Evolutionary conservation across 495 filamentous ascomycete species (phyloP), one percentile per base, ranked within the genome.

Genomic region (Entonaema liquescens): DNA sequence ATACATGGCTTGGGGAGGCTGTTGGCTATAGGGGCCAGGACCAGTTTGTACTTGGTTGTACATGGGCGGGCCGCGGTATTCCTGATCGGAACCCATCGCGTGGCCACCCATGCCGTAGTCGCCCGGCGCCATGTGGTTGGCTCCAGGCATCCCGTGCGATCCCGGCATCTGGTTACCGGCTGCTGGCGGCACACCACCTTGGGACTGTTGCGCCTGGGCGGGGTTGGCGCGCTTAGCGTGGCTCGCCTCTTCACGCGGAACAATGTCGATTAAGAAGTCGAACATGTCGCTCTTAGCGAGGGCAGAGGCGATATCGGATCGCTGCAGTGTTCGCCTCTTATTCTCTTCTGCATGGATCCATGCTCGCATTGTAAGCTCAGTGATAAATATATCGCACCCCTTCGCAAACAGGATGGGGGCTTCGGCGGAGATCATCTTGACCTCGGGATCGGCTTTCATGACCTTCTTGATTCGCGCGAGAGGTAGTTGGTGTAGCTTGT

Each of bases 341-440:
- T 99, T 99, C 79, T 99, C 95, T 77, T 99, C 95, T 4, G 95
- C 95, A 74, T 98, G 95, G 26, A 99, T 98, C 95, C 95, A 99
- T n/a, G 95, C 95, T 55, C 95, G 93, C 95, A 99, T 99, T 1
- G 95, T 98, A 50, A 99, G 85, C 79, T 99, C 95, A 3, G 95
- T 99, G 76, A 99, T 99, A 82, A 99, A 99, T 74, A 99, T 98
- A 78, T 99, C 95, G 81, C 95, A 99, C 42, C 96, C 95, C 83
- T 99, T 99, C 54, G 95, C 95, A 76, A 99, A 99, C 15, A 99
- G 83, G 75, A 99, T 99, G 12, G 95, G 95, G 5, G 95, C 95
- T 81, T 99, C 95, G 21, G 95, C 95, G 11, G 94, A 97, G 57
- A 99, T 99, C 95, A 99, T 99, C 83, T 99, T 99, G 55, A 99